phyloP scores from a whole-genome alignment of 1,139 yeast species.

The Hyphopichia pseudoburtonii region DNA sequence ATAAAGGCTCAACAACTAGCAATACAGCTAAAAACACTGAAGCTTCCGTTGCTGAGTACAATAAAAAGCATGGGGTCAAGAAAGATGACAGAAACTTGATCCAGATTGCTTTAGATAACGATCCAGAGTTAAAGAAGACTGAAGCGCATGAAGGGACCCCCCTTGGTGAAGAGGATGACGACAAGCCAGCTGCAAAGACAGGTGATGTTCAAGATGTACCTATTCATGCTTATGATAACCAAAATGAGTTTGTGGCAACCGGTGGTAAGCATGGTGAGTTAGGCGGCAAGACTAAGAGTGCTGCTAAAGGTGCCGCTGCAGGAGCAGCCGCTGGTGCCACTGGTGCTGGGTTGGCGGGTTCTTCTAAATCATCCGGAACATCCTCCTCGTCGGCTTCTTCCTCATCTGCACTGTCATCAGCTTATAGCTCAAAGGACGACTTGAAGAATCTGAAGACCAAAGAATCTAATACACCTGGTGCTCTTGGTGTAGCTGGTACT shows the following conservation, averaged over 20 bases:
- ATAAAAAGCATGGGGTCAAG: slow-evolving; percentile 27
- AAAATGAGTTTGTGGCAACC: slow-evolving; percentile 13
- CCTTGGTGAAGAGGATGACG: slow-evolving; percentile 9
- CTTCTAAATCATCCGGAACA: not conserved
- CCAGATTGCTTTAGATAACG: slow-evolving; percentile 27
- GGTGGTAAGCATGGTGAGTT: slow-evolving; percentile 17
- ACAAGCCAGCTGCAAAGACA: slow-evolving; percentile 1
- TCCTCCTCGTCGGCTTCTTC: not conserved
- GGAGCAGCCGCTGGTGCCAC: slow-evolving; percentile 11
- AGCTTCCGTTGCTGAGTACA: slow-evolving; percentile 24
- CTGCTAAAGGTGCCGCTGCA: slow-evolving; percentile 9
- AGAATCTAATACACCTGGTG: slow-evolving; percentile 10
- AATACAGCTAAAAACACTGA: slow-evolving; percentile 16
- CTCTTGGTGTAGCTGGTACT: slow-evolving; percentile 6
- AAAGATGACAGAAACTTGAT: slow-evolving; percentile 26
- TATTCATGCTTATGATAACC: slow-evolving; percentile 7
- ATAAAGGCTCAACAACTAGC: slow-evolving; percentile 9
- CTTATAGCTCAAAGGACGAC: slow-evolving; percentile 1
- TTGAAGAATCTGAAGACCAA: slow-evolving; percentile 4
- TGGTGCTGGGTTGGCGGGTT: slow-evolving; percentile 1
- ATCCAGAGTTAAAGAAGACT: slow-evolving; percentile 19
- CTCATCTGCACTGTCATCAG: slow-evolving; percentile 2
- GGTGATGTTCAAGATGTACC: slow-evolving; percentile 15
- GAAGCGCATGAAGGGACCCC: slow-evolving; percentile 15
- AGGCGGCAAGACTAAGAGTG: slow-evolving; percentile 4